These are phyloP conservation scores for Coniochaeta pulveracea DNA, from an alignment of 2,329 filamentous ascomycete species.

Conservation along the genomic window DNA sequence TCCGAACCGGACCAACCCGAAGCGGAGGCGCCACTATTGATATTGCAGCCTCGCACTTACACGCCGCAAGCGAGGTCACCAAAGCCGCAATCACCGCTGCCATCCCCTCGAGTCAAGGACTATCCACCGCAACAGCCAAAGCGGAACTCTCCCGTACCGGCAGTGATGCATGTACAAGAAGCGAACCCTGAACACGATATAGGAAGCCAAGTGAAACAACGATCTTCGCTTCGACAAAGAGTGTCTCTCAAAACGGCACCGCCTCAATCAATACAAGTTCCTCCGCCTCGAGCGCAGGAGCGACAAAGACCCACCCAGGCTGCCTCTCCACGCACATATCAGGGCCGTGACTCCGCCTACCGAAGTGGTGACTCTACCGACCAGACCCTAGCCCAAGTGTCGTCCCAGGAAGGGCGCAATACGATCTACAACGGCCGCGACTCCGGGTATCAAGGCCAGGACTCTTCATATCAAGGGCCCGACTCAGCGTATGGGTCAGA, in stretches of 20 bases:
- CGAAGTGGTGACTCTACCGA: too few relatives aligned
- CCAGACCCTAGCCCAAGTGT: constrained; percentile 6
- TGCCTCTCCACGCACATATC: constrained; percentile 14
- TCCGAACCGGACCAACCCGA: too few relatives aligned
- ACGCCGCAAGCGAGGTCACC: too few relatives aligned
- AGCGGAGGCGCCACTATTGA: constrained; percentile 31
- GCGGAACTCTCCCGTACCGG: too few relatives aligned
- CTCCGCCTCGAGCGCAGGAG: constrained; percentile 25
- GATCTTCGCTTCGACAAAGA: constrained; percentile 39
- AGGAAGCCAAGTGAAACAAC: constrained; percentile 21
- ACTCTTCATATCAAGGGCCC: constrained; percentile 26
- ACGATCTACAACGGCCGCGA: too few relatives aligned
- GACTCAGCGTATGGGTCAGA: constrained; percentile 39
- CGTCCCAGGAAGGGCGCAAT: too few relatives aligned
- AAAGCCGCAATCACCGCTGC: constrained; percentile 33
- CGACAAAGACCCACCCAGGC: constrained; percentile 18
- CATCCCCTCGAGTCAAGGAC: constrained; percentile 28
- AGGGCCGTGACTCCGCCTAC: too few relatives aligned
- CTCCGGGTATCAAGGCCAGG: too few relatives aligned
- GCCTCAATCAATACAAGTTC: constrained; percentile 43
- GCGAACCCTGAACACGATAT: constrained; percentile 7
- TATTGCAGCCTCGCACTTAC: constrained; percentile 47
- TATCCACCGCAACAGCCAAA: constrained; percentile 2
- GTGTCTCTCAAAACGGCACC: constrained; percentile 40
- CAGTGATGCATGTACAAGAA: too few relatives aligned